Evolutionary conservation across 805 yeast species (phyloP).

Genomic region (Schizosaccharomyces octosporus): DNA sequence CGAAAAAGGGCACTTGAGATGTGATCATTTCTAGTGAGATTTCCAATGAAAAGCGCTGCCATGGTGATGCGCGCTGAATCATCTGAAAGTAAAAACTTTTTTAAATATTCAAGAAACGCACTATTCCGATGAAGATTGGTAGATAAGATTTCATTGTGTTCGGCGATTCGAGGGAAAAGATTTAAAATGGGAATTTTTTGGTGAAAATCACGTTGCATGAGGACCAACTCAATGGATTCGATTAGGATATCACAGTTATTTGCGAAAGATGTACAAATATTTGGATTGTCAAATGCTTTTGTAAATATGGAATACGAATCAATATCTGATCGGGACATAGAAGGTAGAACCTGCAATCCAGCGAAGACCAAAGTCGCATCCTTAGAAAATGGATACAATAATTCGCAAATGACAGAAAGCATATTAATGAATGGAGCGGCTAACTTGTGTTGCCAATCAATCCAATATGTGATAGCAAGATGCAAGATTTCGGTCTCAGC

Average conservation of each 20-base stretch:
- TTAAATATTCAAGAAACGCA: background rate
- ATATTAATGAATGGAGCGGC: background rate
- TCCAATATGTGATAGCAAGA: background rate
- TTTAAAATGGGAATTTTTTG: background rate
- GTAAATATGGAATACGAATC: background rate
- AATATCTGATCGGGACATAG: background rate
- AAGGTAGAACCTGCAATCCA: background rate
- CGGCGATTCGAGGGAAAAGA: background rate
- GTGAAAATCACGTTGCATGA: background rate
- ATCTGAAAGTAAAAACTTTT: background rate
- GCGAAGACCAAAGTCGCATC: background rate
- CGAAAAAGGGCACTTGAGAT: background rate
- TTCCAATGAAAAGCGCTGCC: background rate
- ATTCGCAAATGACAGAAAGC: background rate
- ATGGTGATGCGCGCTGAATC: background rate
- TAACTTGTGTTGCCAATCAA: background rate
- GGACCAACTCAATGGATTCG: background rate
- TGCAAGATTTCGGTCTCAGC: background rate
- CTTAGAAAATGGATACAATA: background rate
- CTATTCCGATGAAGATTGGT: background rate
- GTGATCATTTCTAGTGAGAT: background rate
- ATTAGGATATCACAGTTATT: background rate
- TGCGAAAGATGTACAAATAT: background rate
- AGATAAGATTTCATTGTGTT: background rate
- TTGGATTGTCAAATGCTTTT: background rate